A percentile compares a stretch with the other conserved stretches of the same genome.
These are phyloP conservation scores for Coniochaeta pulveracea DNA, from an alignment of 2,329 filamentous ascomycete genomes.

Conservation along the genomic window DNA sequence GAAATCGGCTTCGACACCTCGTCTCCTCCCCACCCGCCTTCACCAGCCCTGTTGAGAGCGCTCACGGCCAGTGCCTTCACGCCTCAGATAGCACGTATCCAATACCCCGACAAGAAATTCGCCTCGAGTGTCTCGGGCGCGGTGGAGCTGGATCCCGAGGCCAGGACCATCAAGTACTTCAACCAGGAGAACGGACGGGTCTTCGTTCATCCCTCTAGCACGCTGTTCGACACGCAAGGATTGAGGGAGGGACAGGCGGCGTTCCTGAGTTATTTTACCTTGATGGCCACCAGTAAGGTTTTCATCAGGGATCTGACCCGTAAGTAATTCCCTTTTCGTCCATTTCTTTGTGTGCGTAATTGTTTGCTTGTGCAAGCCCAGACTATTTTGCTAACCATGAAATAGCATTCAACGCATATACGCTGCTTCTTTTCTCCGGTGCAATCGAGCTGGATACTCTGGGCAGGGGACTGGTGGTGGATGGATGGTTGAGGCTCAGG, in stretches of 20 bases:
- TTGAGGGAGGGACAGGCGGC: slow-evolving; percentile 65
- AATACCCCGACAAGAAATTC: slow-evolving; percentile 94
- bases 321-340: slow-evolving; percentile 30
- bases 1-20: slow-evolving; percentile 60
- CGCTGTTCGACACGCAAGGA: slow-evolving; percentile 69
- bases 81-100: slow-evolving; percentile 84
- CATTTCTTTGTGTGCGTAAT: background rate
- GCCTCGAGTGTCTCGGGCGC: slow-evolving; percentile 77
- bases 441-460: slow-evolving; percentile 76
- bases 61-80: slow-evolving; percentile 64
- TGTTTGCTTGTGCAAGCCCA: no score
- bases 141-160: slow-evolving; percentile 87
- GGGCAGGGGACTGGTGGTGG: slow-evolving; percentile 77
- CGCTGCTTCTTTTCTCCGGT: slow-evolving; percentile 78
- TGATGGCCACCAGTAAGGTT: slow-evolving; percentile 85
- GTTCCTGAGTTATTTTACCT: slow-evolving; percentile 83
- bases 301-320: slow-evolving; percentile 87
- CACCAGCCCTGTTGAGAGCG: slow-evolving; percentile 49
- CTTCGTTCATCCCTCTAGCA: slow-evolving; percentile 85
- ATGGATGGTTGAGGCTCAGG: slow-evolving; percentile 76
- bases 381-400: background rate
- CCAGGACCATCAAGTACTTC: slow-evolving; percentile 85
- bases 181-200: slow-evolving; percentile 76
- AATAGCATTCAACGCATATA: slow-evolving; percentile 83
- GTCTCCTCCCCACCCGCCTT: slow-evolving; percentile 15